These are phyloP conservation scores for Fistulina hepatica DNA, from an alignment of 1,284 basidiomycete species.

Conservation along the genomic window DNA sequence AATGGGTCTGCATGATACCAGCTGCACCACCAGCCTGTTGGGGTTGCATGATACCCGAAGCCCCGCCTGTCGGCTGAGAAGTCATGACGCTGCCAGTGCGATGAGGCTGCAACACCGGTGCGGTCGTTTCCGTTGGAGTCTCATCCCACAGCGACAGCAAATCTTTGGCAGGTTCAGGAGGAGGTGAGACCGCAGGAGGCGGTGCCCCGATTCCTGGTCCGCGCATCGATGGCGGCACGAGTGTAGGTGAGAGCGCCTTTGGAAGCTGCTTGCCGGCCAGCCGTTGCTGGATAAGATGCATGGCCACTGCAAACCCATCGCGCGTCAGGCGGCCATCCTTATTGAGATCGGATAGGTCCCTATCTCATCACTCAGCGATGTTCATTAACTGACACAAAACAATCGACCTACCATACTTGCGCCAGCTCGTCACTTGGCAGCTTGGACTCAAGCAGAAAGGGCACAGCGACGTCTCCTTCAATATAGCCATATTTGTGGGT, in stretches of 20 bases:
- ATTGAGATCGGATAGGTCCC: slow-evolving; percentile 91
- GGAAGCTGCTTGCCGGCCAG: slow-evolving; percentile 82
- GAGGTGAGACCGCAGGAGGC: slow-evolving; percentile 23
- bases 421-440: slow-evolving; percentile 80
- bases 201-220: slow-evolving; percentile 16
- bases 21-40: slow-evolving; percentile 22
- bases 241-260: slow-evolving; percentile 50
- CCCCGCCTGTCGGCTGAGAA: slow-evolving; percentile 21
- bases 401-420: slow-evolving; percentile 69
- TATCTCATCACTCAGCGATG: slow-evolving; percentile 22
- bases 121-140: slow-evolving; percentile 39
- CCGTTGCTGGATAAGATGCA: slow-evolving; percentile 89
- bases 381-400: slow-evolving; percentile 1
- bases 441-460: slow-evolving; percentile 92
- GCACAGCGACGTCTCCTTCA: slow-evolving; percentile 90
- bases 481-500: slow-evolving; percentile 68
- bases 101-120: slow-evolving; percentile 3
- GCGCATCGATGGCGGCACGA: slow-evolving; percentile 79
- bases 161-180: slow-evolving; percentile 27
- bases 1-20: slow-evolving; percentile 4
- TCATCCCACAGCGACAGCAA: slow-evolving; percentile 53
- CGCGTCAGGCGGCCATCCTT: slow-evolving; percentile 81
- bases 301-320: slow-evolving; percentile 94
- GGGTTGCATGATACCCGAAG: slow-evolving; percentile 24
- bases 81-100: slow-evolving; percentile 13